Percentiles rank a stretch among this genome's conserved stretches.
phyloP scores from a whole-genome alignment of 176 grass and related monocot genomes.

The Rhynchospora tenuis region DNA sequence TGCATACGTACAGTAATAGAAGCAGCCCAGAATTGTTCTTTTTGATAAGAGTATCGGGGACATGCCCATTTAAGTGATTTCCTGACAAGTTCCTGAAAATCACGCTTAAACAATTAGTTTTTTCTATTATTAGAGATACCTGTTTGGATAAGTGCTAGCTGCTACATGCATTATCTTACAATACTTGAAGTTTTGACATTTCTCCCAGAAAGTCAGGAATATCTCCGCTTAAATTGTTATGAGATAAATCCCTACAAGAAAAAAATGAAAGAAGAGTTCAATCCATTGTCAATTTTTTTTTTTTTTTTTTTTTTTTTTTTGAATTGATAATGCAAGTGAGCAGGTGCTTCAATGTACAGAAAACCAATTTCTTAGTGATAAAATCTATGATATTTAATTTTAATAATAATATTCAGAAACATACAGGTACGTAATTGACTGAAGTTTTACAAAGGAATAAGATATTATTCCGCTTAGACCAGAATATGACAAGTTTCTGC shows the following conservation, averaged over 20 bases:
- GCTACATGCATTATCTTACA: neutral
- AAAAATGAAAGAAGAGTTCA: neutral
- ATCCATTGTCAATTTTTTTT: neutral
- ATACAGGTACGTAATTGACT: neutral
- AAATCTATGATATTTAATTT: neutral
- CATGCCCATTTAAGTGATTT: slow-evolving; percentile 4
- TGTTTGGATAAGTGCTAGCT: neutral
- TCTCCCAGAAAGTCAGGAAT: slow-evolving; percentile 49
- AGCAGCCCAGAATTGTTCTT: neutral
- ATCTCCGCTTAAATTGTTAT: slow-evolving; percentile 56
- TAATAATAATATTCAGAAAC: neutral
- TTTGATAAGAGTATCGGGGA: slow-evolving; percentile 5
- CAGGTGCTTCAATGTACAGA: neutral
- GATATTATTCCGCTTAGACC: slow-evolving; percentile 1
- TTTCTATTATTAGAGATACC: neutral
- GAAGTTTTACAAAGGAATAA: neutral
- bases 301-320: neutral
- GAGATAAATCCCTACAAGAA: slow-evolving; percentile 47
- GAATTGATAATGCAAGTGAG: slow-evolving; percentile 18
- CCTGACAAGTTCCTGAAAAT: slow-evolving; percentile 10
- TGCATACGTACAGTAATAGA: neutral
- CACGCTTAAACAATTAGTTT: neutral
- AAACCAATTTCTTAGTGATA: neutral
- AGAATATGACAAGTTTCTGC: neutral
- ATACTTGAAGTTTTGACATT: slow-evolving; percentile 33